Base-by-base conservation (phyloP, 768 basidiomycete genomes). In the Pleurotus sapidus region DNA sequence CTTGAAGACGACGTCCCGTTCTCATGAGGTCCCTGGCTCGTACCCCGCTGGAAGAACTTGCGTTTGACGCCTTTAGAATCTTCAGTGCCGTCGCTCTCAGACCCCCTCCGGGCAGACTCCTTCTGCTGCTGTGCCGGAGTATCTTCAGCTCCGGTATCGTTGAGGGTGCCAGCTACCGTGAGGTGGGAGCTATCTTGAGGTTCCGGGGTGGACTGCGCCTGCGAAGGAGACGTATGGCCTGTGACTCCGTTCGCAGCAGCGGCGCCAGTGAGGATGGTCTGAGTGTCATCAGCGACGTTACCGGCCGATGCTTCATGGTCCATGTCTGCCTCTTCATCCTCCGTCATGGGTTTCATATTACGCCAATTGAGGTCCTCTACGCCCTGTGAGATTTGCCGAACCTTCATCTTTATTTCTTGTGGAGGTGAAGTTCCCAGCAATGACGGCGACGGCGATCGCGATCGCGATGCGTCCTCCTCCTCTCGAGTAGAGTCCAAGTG, bases 341-440 rank as follows among this genome's bases (percentile, higher is more conserved):
- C 63, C 5, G 65, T 62, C 17, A 59, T 53, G 23, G 67, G 63
- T 58, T 79, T 77, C 66, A 71, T 70, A 49, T 81, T 84, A 67
- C 79, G 77, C 89, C 88, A 89, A 65, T 76, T 84, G 60, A 90
- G 81, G 66, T 91, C 89, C 68, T 89, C 88, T 30, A 91, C 88
- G 24, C 87, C 86, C 65, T 85, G 85, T 60, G 87, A 89, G 63
- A 90, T 89, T 73, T 90, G 89, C 51, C 87, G 81, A 57, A 88
- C 83, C 65, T 74, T 73, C 49, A 82, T 80, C 75, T 88, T 91
- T 72, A 88, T 82, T 70, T 91, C 88, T 61, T 84, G 82, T 3
- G 85, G 87, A 3, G 91, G 89, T n/a, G 91, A 91, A 55, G 76
- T 78, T 53, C 77, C 77, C 61, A 72, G 64, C 60, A 70, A 68